phyloP scores from a whole-genome alignment of 495 filamentous ascomycete genomes.

The Aspergillus asperescens region DNA sequence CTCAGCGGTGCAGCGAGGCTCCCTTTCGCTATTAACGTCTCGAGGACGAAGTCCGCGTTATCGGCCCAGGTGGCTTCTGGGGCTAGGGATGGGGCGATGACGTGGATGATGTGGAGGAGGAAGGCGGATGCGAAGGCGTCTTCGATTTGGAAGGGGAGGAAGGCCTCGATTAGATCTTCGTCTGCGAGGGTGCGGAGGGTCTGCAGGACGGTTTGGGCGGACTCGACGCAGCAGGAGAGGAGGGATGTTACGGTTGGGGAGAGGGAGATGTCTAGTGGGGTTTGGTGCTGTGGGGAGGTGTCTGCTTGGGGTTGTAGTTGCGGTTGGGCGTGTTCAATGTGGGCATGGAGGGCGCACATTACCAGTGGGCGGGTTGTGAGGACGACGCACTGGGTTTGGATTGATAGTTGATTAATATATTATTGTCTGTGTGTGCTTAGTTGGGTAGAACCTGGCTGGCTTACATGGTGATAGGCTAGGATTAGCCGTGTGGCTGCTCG shows the following conservation, averaged over 20 bases:
- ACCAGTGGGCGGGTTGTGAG: too few species aligned
- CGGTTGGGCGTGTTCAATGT: background rate
- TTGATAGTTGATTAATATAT: too few species aligned
- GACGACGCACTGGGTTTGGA: too few species aligned
- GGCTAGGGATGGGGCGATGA: conserved; percentile 24
- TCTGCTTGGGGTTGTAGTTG: background rate
- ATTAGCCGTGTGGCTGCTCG: conserved; percentile 30
- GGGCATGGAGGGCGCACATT: conserved; percentile 2
- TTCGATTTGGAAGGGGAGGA: conserved; percentile 32
- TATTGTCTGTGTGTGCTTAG: too few species aligned
- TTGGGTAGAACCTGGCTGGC: too few species aligned
- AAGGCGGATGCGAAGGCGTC: conserved; percentile 32
- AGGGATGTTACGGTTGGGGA: conserved; percentile 24
- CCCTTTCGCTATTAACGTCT: too few species aligned
- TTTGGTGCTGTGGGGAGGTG: background rate
- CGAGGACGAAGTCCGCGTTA: conserved; percentile 22
- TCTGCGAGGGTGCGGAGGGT: conserved; percentile 29
- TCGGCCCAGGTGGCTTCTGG: conserved; percentile 25
- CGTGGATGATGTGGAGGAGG: conserved; percentile 27
- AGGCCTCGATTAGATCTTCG: conserved; percentile 21
- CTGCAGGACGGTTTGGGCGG: conserved; percentile 30
- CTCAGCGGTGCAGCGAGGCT: conserved; percentile 26
- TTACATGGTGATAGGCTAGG: conserved; percentile 31
- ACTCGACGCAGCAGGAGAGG: conserved; percentile 29
- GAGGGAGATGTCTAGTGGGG: background rate